Conservation (phyloP, 169 alveolate species). For the Eimeria praecox region DNA sequence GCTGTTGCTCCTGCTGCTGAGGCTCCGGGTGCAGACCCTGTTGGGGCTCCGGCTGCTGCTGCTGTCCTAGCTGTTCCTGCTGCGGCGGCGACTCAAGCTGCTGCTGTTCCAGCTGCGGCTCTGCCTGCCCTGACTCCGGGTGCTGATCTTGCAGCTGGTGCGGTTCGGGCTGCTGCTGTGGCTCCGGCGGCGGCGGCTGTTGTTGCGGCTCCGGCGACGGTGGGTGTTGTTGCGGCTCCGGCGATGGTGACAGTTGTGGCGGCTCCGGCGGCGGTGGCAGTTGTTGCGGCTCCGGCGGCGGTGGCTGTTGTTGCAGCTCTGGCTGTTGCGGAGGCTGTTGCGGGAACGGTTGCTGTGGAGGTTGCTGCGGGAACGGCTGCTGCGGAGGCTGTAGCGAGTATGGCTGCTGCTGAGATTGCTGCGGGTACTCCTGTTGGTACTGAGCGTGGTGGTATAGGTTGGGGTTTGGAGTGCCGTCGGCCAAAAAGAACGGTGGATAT, state of each 20-base stretch:
- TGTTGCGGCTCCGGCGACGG: no score
- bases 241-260: no score
- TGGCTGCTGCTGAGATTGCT: neutral
- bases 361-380: neutral
- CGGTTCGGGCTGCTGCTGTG: no score
- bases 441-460: neutral
- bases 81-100: neutral
- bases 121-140: neutral
- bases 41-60: no score
- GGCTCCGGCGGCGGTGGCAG: neutral
- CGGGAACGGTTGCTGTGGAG: neutral
- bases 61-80: no score
- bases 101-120: neutral
- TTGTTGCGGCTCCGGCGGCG: neutral
- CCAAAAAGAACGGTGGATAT: neutral
- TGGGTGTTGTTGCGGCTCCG: no score
- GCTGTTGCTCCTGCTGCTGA: neutral
- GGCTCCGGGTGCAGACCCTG: no score
- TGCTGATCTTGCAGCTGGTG: neutral
- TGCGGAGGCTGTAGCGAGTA: neutral
- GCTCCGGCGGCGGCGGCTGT: neutral
- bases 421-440: neutral
- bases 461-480: neutral
- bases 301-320: neutral
- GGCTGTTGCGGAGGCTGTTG: neutral